Percentiles rank a stretch among this genome's conserved stretches.
These are phyloP conservation scores for Mucor irregularis DNA, from an alignment of 371 early-diverging fungal species.

Conservation along the genomic window DNA sequence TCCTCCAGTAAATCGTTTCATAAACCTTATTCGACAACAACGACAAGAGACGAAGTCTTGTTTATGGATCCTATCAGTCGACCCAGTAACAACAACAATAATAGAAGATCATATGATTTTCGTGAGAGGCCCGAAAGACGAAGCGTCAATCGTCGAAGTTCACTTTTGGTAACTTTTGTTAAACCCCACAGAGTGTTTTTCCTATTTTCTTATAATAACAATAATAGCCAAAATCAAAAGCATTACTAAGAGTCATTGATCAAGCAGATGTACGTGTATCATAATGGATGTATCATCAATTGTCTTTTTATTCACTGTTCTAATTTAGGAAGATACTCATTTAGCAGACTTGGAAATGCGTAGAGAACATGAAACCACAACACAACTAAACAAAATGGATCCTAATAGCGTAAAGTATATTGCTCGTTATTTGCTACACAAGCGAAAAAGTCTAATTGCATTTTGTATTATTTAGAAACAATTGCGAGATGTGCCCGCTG, in stretches of 20 bases:
- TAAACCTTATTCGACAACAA: no score
- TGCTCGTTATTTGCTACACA: no score
- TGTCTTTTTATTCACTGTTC: no score
- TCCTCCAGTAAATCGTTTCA: slow-evolving; percentile 19
- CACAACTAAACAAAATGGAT: slow-evolving; percentile 24
- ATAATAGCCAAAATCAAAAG: slow-evolving; percentile 43
- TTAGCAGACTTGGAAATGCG: slow-evolving; percentile 48
- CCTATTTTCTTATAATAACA: background rate
- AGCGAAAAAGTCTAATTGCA: no score
- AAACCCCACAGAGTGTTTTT: background rate
- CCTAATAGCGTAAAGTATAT: background rate
- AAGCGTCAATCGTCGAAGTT: slow-evolving; percentile 40
- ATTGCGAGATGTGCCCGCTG: slow-evolving; percentile 30
- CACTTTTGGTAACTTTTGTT: slow-evolving; percentile 32
- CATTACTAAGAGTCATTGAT: slow-evolving; percentile 39
- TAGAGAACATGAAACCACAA: slow-evolving; percentile 37
- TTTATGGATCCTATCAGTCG: slow-evolving; percentile 7
- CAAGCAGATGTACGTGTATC: slow-evolving; percentile 38
- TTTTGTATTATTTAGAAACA: background rate
- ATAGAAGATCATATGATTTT: slow-evolving; percentile 3
- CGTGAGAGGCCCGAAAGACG: slow-evolving; percentile 32
- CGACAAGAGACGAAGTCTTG: background rate
- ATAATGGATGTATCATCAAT: background rate
- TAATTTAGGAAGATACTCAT: slow-evolving; percentile 41
- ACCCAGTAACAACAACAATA: slow-evolving; percentile 2